phyloP scores from a whole-genome alignment of 495 filamentous ascomycete genomes.

The Letharia lupina region DNA sequence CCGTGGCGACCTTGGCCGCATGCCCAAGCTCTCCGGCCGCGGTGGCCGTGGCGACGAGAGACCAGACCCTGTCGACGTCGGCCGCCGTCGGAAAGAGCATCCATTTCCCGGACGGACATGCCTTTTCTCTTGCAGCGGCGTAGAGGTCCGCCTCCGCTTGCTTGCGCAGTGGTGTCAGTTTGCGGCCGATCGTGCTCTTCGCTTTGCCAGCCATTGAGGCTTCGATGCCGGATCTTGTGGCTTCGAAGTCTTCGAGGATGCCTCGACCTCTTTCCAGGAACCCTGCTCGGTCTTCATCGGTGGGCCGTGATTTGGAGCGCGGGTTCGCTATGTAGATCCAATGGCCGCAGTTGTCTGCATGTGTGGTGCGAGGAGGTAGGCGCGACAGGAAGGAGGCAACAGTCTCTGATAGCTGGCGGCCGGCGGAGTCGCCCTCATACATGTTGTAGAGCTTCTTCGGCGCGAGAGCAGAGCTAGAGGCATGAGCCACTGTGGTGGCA shows the following conservation, averaged over 20 bases:
- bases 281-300: conserved; percentile 31
- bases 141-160: conserved; percentile 46
- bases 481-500: neutral
- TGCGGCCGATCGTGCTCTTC: conserved; percentile 37
- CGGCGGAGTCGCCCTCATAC: conserved; percentile 35
- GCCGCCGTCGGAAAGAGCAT: conserved; percentile 61
- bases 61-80: conserved; percentile 58
- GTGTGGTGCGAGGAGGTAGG: conserved; percentile 54
- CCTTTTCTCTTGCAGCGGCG: conserved; percentile 44
- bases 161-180: conserved; percentile 43
- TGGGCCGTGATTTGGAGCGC: conserved; percentile 21
- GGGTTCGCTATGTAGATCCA: conserved; percentile 67
- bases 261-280: conserved; percentile 39
- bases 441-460: conserved; percentile 35
- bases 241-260: conserved; percentile 35
- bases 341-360: conserved; percentile 30
- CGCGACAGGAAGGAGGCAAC: conserved; percentile 54
- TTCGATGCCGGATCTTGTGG: conserved; percentile 34
- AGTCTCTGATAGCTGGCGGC: conserved; percentile 50
- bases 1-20: conserved; percentile 59
- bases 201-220: conserved; percentile 33
- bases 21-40: conserved; percentile 56
- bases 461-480: conserved; percentile 13
- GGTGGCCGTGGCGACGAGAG: conserved; percentile 51
- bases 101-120: conserved; percentile 69